Percentiles rank a stretch among this genome's conserved stretches.
Conservation (phyloP, 495 filamentous ascomycete genomes). For the Annulohypoxylon maeteangense region DNA sequence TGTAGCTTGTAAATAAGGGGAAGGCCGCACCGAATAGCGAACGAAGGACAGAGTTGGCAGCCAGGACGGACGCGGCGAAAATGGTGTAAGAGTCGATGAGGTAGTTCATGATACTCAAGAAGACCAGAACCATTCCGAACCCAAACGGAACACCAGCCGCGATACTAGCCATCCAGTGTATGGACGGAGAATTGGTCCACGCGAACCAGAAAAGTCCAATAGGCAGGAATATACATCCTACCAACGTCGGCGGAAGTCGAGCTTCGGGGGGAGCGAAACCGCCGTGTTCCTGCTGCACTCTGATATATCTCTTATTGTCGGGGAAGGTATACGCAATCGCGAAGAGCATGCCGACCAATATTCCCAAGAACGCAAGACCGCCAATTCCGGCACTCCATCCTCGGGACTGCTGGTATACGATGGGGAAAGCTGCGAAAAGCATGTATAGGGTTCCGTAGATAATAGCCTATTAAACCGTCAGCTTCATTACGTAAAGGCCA, state of each 20-base stretch:
- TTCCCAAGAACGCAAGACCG: slow-evolving; percentile 63
- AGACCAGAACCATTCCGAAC: slow-evolving; percentile 65
- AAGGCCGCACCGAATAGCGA: slow-evolving; percentile 68
- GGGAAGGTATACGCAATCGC: slow-evolving; percentile 65
- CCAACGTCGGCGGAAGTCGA: slow-evolving; percentile 68
- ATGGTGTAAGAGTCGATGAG: slow-evolving; percentile 68
- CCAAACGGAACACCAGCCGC: slow-evolving; percentile 63
- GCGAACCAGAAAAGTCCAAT: slow-evolving; percentile 73
- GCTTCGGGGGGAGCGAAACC: slow-evolving; percentile 64
- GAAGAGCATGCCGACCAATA: slow-evolving; percentile 54
- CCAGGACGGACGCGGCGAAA: slow-evolving; percentile 65
- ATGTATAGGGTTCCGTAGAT: slow-evolving; percentile 74
- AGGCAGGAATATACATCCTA: slow-evolving; percentile 65
- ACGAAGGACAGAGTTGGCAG: slow-evolving; percentile 71
- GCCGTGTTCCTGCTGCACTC: slow-evolving; percentile 41
- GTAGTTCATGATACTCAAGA: slow-evolving; percentile 71
- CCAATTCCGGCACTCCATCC: slow-evolving; percentile 57
- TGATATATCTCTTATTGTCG: slow-evolving; percentile 22
- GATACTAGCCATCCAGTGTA: slow-evolving; percentile 61
- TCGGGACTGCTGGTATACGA: slow-evolving; percentile 57
- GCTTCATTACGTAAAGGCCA: slow-evolving; percentile 52
- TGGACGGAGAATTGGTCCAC: slow-evolving; percentile 63
- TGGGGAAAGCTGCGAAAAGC: slow-evolving; percentile 69
- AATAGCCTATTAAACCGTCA: slow-evolving; percentile 56
- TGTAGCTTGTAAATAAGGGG: slow-evolving; percentile 68